A percentile compares a stretch with the other conserved stretches of the same genome.
phyloP scores from a whole-genome alignment of 192 early-diverging fungal genomes.

The Funneliformis mosseae region DNA sequence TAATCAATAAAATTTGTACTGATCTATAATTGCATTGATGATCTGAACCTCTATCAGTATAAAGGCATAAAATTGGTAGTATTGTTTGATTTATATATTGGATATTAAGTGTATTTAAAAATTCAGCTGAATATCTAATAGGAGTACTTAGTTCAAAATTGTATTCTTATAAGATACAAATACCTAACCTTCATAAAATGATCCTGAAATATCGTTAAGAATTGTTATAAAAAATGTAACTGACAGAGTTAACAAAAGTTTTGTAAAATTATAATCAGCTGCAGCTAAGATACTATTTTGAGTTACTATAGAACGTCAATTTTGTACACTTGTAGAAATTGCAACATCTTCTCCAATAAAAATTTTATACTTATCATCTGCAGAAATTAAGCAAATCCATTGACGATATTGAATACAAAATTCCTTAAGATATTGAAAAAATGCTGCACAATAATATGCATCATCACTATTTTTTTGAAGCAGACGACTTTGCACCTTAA shows the following conservation, averaged over 20 bases:
- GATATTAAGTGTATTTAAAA: not conserved
- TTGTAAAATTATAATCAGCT: not conserved
- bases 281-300: not conserved
- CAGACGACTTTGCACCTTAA: no score
- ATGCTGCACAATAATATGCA: no score
- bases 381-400: no score
- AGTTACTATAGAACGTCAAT: no score
- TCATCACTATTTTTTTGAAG: no score
- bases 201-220: not conserved
- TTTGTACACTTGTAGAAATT: no score
- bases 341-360: no score
- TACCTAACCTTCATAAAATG: not conserved
- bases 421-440: no score
- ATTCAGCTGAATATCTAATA: not conserved
- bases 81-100: not conserved
- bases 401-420: no score
- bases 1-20: not conserved
- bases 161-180: not conserved
- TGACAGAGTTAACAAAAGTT: not conserved
- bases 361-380: no score
- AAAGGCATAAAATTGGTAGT: not conserved
- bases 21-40: not conserved
- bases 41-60: not conserved
- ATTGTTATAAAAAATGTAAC: constrained; percentile 1
- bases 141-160: not conserved